Percentiles rank a stretch among this genome's conserved stretches.
Evolutionary conservation across 176 grass and related monocot genomes (phyloP).

Genomic region (Guadua angustifolia): DNA sequence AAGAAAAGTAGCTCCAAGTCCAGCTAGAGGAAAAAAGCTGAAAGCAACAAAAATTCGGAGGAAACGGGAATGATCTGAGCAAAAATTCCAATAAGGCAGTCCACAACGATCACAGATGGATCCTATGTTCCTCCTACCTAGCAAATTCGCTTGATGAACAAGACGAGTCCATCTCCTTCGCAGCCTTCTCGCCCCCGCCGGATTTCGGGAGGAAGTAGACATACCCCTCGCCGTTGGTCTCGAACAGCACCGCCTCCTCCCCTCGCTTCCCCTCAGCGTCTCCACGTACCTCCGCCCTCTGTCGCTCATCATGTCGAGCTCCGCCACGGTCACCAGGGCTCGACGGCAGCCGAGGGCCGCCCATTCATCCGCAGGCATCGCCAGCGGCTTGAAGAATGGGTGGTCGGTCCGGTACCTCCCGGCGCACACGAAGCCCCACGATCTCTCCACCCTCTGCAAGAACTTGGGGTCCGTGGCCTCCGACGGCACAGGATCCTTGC

Average conservation of each 20-base stretch:
- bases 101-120: not conserved
- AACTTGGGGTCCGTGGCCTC: not conserved
- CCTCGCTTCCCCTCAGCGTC: constrained; percentile 53
- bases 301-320: constrained; percentile 47
- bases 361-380: constrained; percentile 33
- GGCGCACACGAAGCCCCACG: constrained; percentile 45
- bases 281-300: constrained; percentile 53
- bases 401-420: constrained; percentile 47
- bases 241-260: constrained; percentile 51
- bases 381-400: constrained; percentile 56
- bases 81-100: not conserved
- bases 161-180: constrained; percentile 36
- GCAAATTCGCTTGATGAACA: constrained; percentile 23
- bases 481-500: constrained; percentile 30
- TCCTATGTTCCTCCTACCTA: not conserved
- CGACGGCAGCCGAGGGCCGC: constrained; percentile 45
- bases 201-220: constrained; percentile 42
- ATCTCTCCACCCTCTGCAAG: not conserved
- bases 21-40: not conserved
- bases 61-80: not conserved
- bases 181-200: constrained; percentile 19
- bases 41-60: not conserved
- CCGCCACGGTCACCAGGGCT: constrained; percentile 52
- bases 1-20: not conserved
- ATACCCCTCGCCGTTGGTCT: constrained; percentile 44